Evolutionary conservation across 2,329 filamentous ascomycete genomes (phyloP), one percentile per base, ranked within the genome.

Genomic region (Paecilomyces niveus): DNA sequence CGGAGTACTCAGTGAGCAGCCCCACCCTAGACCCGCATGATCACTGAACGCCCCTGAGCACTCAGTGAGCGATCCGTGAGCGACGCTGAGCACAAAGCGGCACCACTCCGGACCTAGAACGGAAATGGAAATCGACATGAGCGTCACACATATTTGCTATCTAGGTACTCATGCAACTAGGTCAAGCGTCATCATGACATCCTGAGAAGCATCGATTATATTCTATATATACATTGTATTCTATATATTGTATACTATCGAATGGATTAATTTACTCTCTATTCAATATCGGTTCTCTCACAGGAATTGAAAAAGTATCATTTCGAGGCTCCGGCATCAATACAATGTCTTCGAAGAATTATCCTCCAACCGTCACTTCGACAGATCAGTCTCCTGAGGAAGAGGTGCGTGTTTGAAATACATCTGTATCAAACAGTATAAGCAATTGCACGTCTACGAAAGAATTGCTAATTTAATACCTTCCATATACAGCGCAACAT

Each of bases 401-500:
- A 45, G 39, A 45, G 39, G 39, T 45, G 39, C 8, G 39, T 45
- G 39, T 6, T 45, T 45, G 7, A 18, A 3, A 8, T 8, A 45
- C 5, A 45, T 18, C 21, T 8, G 6, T 3, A n/a, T 45, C 39
- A 45, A 45, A 45, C 4, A 45, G 9, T 0, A 18, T 9, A 45
- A 6, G 18, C 18, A 7, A 33, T 15, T 15, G 7, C 6, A 45
- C n/a, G 10, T 45, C 15, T 45, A 21, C 35, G 8, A n/a, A 3
- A 2, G n/a, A 39, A 39, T 3, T 1, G 18, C 39, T 45, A 18
- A 45, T n/a, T 9, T 18, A 5, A 18, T 9, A 21, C 7, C n/a
- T 21, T 45, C 15, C 15, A 15, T 45, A 5, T 18, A 45, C 10
- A 63, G 57, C n/a, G 9, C 52, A 74, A 75, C 57, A 71, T 74